Conservation (phyloP, 2,329 filamentous ascomycete species). For the Fusarium sublunatum region DNA sequence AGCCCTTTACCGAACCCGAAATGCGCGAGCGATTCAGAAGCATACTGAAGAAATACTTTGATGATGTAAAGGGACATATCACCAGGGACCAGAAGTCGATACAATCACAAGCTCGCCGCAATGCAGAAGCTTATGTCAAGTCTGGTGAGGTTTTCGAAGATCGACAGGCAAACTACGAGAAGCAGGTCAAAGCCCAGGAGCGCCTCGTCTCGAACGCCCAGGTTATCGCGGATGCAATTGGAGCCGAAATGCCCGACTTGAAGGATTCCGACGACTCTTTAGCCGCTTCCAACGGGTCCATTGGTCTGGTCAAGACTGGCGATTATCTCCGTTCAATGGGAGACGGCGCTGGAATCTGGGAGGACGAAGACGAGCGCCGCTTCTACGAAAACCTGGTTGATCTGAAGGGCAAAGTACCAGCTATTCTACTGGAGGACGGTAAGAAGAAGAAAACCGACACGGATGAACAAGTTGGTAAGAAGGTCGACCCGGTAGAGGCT, state of each 20-base stretch:
- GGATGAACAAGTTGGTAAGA: constrained; percentile 87
- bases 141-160: constrained; percentile 99
- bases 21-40: constrained; percentile 87
- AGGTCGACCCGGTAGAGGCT: constrained; percentile 66
- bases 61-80: constrained; percentile 90
- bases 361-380: constrained; percentile 95
- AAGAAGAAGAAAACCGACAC: constrained; percentile 91
- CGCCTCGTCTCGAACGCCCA: constrained; percentile 91
- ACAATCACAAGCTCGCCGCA: constrained; percentile 86
- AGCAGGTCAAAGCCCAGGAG: constrained; percentile 90
- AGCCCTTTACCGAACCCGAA: constrained; percentile 79
- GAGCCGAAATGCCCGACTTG: constrained; percentile 92
- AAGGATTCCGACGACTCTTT: constrained; percentile 82
- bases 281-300: constrained; percentile 75
- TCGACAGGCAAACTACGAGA: constrained; percentile 94
- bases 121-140: constrained; percentile 98
- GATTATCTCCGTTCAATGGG: constrained; percentile 92
- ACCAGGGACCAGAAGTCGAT: constrained; percentile 93
- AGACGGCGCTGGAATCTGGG: constrained; percentile 95
- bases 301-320: constrained; percentile 92
- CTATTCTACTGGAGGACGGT: constrained; percentile 89
- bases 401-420: constrained; percentile 93
- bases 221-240: constrained; percentile 86
- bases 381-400: constrained; percentile 99
- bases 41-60: constrained; percentile 87